phyloP scores from a whole-genome alignment of 177 flowering plant species.

The Telopea speciosissima region DNA sequence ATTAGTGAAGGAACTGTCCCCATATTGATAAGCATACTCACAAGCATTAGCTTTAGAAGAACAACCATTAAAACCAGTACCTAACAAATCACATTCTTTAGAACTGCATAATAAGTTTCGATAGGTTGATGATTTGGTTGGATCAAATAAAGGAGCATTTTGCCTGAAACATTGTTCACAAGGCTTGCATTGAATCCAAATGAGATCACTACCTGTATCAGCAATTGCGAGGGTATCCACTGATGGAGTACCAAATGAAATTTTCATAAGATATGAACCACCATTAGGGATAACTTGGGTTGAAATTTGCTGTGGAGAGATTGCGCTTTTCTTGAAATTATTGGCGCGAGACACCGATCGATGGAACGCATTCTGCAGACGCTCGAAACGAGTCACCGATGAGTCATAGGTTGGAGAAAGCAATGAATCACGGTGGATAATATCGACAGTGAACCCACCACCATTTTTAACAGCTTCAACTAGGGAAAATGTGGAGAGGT shows the following conservation, averaged over 20 bases:
- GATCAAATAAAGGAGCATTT: slow-evolving; percentile 24
- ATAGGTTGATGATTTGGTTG: slow-evolving; percentile 20
- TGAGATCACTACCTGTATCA: slow-evolving; percentile 35
- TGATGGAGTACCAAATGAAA: slow-evolving; percentile 31
- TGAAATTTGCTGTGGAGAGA: not conserved
- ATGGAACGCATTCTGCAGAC: not conserved
- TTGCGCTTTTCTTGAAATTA: not conserved
- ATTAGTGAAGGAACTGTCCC: slow-evolving; percentile 20
- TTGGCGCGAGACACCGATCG: slow-evolving; percentile 19
- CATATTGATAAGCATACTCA: slow-evolving; percentile 20
- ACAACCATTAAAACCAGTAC: not conserved
- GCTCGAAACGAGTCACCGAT: not conserved
- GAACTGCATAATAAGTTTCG: slow-evolving; percentile 14
- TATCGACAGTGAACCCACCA: slow-evolving; percentile 19
- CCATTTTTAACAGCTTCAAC: slow-evolving; percentile 8
- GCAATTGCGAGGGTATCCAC: slow-evolving; percentile 7
- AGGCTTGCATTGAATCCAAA: slow-evolving; percentile 33
- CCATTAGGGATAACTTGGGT: slow-evolving; percentile 2
- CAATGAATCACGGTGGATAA: slow-evolving; percentile 29
- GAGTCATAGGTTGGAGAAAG: slow-evolving; percentile 19
- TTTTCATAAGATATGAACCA: slow-evolving; percentile 28
- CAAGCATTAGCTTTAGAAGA: slow-evolving; percentile 1
- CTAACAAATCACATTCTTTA: slow-evolving; percentile 5
- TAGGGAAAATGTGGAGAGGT: not conserved
- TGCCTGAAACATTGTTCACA: slow-evolving; percentile 23